Evolutionary conservation across 306 rosid genomes (phyloP).

Genomic region (Luffa aegyptiaca): DNA sequence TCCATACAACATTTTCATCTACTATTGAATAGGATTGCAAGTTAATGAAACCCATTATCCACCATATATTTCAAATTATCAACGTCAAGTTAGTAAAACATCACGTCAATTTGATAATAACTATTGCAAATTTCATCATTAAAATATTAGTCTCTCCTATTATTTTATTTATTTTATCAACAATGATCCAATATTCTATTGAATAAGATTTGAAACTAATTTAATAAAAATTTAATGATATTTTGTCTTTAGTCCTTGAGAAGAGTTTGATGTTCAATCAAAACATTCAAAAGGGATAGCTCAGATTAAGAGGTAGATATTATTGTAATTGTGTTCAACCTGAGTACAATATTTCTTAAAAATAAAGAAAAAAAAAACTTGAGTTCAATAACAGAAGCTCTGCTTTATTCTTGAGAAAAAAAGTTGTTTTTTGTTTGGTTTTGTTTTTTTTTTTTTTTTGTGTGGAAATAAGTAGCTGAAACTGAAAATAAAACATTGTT

Average conservation of each 20-base stretch:
- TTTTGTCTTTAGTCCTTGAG: background rate
- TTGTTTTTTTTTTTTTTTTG: background rate
- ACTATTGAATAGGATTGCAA: background rate
- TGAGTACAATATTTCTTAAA: background rate
- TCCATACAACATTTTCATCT: background rate
- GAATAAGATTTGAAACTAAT: background rate
- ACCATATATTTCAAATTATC: background rate
- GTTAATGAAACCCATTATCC: background rate
- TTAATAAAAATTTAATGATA: background rate
- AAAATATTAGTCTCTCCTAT: background rate
- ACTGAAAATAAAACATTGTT: background rate
- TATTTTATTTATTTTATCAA: background rate
- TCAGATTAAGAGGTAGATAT: background rate
- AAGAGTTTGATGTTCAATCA: constrained; percentile 1
- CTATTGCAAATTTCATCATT: background rate
- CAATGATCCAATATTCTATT: background rate
- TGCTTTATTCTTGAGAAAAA: background rate
- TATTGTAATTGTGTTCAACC: background rate
- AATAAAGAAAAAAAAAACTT: background rate
- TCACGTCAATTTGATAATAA: background rate
- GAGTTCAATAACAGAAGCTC: background rate
- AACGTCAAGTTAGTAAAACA: background rate
- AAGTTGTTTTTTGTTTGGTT: background rate
- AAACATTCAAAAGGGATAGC: background rate
- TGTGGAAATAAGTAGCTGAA: background rate